phyloP scores from a whole-genome alignment of 2,329 filamentous ascomycete genomes.

The Alternaria incomplexa region DNA sequence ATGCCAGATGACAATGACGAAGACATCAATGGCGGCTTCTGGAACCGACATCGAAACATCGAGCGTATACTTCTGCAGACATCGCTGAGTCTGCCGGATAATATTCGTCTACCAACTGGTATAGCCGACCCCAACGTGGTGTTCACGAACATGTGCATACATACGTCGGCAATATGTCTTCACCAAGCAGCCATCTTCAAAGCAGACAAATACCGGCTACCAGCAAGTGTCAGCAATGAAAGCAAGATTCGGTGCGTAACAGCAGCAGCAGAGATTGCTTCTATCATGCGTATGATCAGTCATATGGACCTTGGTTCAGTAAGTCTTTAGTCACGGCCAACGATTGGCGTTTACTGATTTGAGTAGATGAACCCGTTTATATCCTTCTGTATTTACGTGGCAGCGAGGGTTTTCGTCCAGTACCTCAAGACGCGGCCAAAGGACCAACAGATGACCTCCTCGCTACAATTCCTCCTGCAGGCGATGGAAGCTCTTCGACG shows the following conservation, averaged over 20 bases:
- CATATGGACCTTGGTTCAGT: slow-evolving; percentile 85
- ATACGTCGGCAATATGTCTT: slow-evolving; percentile 95
- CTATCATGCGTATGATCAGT: slow-evolving; percentile 93
- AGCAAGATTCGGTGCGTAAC: slow-evolving; percentile 93
- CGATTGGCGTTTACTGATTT: slow-evolving; percentile 12
- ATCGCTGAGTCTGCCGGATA: slow-evolving; percentile 78
- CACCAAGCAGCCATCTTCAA: slow-evolving; percentile 99
- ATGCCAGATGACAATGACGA: slow-evolving; percentile 80
- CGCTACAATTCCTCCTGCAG: slow-evolving; percentile 85
- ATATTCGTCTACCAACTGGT: slow-evolving; percentile 79
- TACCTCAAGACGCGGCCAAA: slow-evolving; percentile 94
- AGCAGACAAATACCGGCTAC: slow-evolving; percentile 84
- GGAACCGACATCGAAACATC: slow-evolving; percentile 88
- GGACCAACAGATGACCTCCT: slow-evolving; percentile 77
- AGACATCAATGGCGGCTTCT: slow-evolving; percentile 91
- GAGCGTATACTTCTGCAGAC: slow-evolving; percentile 92
- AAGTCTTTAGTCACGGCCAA: slow-evolving; percentile 48
- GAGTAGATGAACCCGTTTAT: slow-evolving; percentile 91
- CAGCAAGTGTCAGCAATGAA: slow-evolving; percentile 78
- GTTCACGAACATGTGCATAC: slow-evolving; percentile 95
- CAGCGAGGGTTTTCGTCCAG: slow-evolving; percentile 92
- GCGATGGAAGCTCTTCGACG: slow-evolving; percentile 90
- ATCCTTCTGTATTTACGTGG: slow-evolving; percentile 95
- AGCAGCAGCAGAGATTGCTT: slow-evolving; percentile 90
- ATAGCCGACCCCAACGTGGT: slow-evolving; percentile 82